phyloP scores from a whole-genome alignment of 805 yeast species.

The Cyberlindnera meyerae region DNA sequence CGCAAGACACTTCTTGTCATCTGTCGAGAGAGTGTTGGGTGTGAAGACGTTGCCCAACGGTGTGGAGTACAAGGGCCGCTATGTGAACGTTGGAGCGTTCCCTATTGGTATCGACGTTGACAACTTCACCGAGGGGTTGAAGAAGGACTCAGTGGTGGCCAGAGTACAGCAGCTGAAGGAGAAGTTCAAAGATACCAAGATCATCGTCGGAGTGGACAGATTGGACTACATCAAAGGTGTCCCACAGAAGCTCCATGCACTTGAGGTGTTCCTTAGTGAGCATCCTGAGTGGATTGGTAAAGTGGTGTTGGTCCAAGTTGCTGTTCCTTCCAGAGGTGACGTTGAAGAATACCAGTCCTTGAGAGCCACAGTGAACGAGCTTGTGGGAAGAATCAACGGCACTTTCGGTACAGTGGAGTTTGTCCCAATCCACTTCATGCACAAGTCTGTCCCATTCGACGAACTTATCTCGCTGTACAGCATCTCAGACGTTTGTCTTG shows the following conservation, averaged over 20 bases:
- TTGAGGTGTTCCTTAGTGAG: slow-evolving; percentile 84
- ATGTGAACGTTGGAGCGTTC: slow-evolving; percentile 88
- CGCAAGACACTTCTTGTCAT: slow-evolving; percentile 89
- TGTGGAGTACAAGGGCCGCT: slow-evolving; percentile 68
- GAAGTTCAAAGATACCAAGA: slow-evolving; percentile 70
- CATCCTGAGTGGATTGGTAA: slow-evolving; percentile 99
- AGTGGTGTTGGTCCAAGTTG: slow-evolving; percentile 91
- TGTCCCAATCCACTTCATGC: slow-evolving; percentile 96
- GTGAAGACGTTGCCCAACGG: slow-evolving; percentile 89
- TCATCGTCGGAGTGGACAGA: slow-evolving; percentile 95
- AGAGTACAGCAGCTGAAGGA: slow-evolving; percentile 61
- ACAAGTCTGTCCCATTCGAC: slow-evolving; percentile 83
- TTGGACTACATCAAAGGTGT: slow-evolving; percentile 97
- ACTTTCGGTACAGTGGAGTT: slow-evolving; percentile 94
- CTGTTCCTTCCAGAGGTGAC: slow-evolving; percentile 96
- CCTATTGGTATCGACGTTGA: slow-evolving; percentile 99
- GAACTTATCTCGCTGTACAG: slow-evolving; percentile 87
- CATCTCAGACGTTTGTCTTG: slow-evolving; percentile 84
- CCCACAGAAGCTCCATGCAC: slow-evolving; percentile 94
- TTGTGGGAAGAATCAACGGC: slow-evolving; percentile 96
- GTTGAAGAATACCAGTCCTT: slow-evolving; percentile 96
- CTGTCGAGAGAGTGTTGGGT: slow-evolving; percentile 79
- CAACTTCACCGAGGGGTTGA: slow-evolving; percentile 76
- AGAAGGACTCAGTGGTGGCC: slow-evolving; percentile 53
- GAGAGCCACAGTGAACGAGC: slow-evolving; percentile 90